A percentile compares a stretch with the other conserved stretches of the same genome.
phyloP scores from a whole-genome alignment of 768 basidiomycete genomes.

The Saitozyma sp. region DNA sequence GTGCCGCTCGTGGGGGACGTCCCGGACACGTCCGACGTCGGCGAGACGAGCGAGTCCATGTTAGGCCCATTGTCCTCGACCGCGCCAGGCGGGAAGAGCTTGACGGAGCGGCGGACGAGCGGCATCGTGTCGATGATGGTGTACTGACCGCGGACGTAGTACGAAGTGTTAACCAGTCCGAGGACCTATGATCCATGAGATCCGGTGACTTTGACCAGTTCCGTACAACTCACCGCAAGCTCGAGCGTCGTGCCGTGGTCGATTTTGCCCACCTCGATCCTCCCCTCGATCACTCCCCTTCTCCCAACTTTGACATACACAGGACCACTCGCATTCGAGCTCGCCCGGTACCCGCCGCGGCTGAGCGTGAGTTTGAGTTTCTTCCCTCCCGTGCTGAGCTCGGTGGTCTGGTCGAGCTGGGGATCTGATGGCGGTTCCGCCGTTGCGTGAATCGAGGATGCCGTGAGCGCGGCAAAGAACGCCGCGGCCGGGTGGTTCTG shows the following conservation, averaged over 20 bases:
- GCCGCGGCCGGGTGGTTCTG: constrained; percentile 39
- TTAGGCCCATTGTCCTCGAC: not conserved
- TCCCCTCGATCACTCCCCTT: constrained; percentile 34
- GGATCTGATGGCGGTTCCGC: constrained; percentile 10
- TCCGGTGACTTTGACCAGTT: not conserved
- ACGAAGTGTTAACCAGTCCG: constrained; percentile 33
- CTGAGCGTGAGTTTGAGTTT: constrained; percentile 29
- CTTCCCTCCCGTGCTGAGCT: constrained; percentile 32
- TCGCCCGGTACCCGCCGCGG: constrained; percentile 27
- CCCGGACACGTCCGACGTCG: not conserved
- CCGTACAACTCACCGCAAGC: constrained; percentile 31
- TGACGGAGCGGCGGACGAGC: constrained; percentile 13
- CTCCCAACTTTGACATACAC: constrained; percentile 28
- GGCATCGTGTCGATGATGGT: constrained; percentile 43
- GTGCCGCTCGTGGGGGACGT: not conserved
- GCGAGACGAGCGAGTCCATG: not conserved
- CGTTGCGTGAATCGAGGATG: constrained; percentile 8
- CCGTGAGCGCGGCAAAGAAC: constrained; percentile 33
- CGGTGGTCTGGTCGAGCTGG: constrained; percentile 5
- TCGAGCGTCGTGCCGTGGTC: constrained; percentile 37
- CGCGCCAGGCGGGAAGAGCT: constrained; percentile 23
- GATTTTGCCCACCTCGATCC: constrained; percentile 38
- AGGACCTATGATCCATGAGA: constrained; percentile 21
- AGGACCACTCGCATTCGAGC: constrained; percentile 36
- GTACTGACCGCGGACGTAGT: constrained; percentile 46